Percentiles rank a stretch among this genome's conserved stretches.
Evolutionary conservation across 192 early-diverging fungal genomes (phyloP).

Genomic region (Umbelopsis sp.): DNA sequence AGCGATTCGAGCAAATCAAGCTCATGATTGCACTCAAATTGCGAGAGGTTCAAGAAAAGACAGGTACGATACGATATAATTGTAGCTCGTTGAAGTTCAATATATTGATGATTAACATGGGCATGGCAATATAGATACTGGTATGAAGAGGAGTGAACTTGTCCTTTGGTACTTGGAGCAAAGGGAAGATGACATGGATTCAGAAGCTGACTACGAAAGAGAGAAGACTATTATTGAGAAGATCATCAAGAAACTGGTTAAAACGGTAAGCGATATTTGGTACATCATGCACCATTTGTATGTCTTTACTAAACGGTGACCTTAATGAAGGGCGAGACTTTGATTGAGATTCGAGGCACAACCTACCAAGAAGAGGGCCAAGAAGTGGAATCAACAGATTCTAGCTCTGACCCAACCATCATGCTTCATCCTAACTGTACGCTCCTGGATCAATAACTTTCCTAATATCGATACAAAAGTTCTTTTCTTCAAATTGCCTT

Average conservation of each 20-base stretch:
- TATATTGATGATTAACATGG: background rate
- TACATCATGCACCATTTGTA: background rate
- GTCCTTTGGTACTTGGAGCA: constrained; percentile 76
- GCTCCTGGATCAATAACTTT: constrained; percentile 16
- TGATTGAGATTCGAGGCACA: constrained; percentile 27
- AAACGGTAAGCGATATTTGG: constrained; percentile 50
- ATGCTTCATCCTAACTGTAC: constrained; percentile 38
- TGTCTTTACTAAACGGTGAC: background rate
- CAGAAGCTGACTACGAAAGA: constrained; percentile 60
- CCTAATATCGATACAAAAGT: background rate
- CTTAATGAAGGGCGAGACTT: constrained; percentile 25
- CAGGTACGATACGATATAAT: background rate
- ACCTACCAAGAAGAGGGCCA: constrained; percentile 22
- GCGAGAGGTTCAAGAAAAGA: constrained; percentile 36
- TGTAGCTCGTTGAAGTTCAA: background rate
- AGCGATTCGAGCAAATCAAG: constrained; percentile 56
- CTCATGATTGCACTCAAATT: constrained; percentile 55
- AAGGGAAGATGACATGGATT: constrained; percentile 62
- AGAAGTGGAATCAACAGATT: background rate
- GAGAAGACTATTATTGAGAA: constrained; percentile 66
- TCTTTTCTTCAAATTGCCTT: background rate
- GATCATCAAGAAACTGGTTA: constrained; percentile 68
- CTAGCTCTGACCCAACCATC: constrained; percentile 25
- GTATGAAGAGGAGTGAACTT: constrained; percentile 58
- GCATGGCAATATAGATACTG: constrained; percentile 29